These are phyloP conservation scores for Pachysolen tannophilus DNA, from an alignment of 805 yeast species.

Conservation along the genomic window DNA sequence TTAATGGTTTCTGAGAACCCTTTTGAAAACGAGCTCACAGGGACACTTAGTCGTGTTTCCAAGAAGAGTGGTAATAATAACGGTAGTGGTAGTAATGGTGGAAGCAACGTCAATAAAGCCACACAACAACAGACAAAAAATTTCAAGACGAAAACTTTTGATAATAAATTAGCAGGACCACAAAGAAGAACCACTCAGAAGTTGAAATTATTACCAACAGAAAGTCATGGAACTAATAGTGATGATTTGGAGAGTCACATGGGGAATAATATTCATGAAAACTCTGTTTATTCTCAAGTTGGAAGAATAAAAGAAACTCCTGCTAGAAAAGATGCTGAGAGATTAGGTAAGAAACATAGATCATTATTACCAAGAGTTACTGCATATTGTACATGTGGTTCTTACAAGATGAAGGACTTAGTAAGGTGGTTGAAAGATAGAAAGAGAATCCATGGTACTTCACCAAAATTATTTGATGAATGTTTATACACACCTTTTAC, in stretches of 20 bases:
- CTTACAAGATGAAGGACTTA: constrained; percentile 82
- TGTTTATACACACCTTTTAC: constrained; percentile 89
- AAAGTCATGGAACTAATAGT: constrained; percentile 11
- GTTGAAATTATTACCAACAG: constrained; percentile 48
- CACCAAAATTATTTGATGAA: constrained; percentile 88
- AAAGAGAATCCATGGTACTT: constrained; percentile 62
- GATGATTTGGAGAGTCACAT: constrained; percentile 10
- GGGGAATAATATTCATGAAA: constrained; percentile 14
- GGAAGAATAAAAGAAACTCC: constrained; percentile 76
- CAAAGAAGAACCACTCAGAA: constrained; percentile 73
- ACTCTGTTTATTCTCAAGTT: constrained; percentile 77
- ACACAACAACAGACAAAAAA: neutral
- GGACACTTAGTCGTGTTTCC: constrained; percentile 6
- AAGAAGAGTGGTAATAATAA: neutral
- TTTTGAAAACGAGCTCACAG: constrained; percentile 11
- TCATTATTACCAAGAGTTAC: constrained; percentile 87
- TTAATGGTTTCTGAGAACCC: constrained; percentile 24
- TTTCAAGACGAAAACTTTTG: constrained; percentile 24
- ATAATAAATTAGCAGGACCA: constrained; percentile 47
- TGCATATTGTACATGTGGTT: constrained; percentile 92
- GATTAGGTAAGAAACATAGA: constrained; percentile 80
- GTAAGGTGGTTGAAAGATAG: constrained; percentile 79
- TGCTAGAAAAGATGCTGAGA: constrained; percentile 90
- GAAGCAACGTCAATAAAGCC: neutral
- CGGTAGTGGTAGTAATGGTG: neutral